Evolutionary conservation across 2,329 filamentous ascomycete species (phyloP).

Genomic region (Rhinocladiella mackenziei): DNA sequence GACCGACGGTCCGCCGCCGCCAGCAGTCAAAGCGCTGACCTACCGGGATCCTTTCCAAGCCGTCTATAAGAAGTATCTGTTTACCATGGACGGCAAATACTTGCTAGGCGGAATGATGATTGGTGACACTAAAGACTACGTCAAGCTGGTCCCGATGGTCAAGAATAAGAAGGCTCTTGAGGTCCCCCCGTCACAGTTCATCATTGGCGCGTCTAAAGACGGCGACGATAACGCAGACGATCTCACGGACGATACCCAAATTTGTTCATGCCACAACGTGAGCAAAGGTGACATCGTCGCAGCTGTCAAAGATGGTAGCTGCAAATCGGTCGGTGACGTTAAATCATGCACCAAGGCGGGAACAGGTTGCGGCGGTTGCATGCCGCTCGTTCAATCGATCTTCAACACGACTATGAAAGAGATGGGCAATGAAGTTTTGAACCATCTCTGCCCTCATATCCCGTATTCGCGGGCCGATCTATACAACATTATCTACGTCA

Average conservation of each 20-base stretch:
- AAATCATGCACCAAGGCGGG: conserved; percentile 90
- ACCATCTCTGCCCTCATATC: conserved; percentile 82
- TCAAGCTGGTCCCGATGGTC: conserved; percentile 82
- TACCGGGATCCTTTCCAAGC: conserved; percentile 86
- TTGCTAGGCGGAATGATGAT: conserved; percentile 97
- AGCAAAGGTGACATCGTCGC: conserved; percentile 75
- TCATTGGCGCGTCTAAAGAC: conserved; percentile 70
- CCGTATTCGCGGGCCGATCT: conserved; percentile 77
- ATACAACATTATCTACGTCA: conserved; percentile 85
- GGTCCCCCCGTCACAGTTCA: conserved; percentile 73
- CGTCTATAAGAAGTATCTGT: conserved; percentile 91
- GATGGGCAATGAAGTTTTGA: conserved; percentile 83
- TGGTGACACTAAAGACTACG: conserved; percentile 83
- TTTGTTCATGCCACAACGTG: conserved; percentile 92
- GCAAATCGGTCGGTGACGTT: conserved; percentile 75
- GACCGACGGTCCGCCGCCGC: conserved; percentile 53
- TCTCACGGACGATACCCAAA: conserved; percentile 77
- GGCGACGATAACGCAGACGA: conserved; percentile 73
- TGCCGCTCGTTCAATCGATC: conserved; percentile 82
- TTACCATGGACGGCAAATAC: conserved; percentile 84
- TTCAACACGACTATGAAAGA: conserved; percentile 84
- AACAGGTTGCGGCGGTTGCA: conserved; percentile 83
- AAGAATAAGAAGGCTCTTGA: conserved; percentile 78
- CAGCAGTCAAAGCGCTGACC: conserved; percentile 73
- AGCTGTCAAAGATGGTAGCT: conserved; percentile 69